Base-by-base conservation (phyloP, 225 moss, liverwort and hornwort genomes). In the Physcomitrium patens region DNA sequence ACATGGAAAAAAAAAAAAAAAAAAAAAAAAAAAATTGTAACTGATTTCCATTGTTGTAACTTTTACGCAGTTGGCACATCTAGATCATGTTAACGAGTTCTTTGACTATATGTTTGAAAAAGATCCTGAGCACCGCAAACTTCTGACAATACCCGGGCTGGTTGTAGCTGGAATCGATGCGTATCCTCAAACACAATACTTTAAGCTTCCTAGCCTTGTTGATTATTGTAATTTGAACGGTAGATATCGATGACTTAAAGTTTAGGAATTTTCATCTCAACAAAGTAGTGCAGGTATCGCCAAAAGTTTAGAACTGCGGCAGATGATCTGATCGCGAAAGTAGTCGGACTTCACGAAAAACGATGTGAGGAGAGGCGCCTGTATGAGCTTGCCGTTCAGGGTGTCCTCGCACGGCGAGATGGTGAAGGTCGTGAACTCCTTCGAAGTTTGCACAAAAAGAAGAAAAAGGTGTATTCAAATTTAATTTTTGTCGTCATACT, bases 71-170 rank as follows among this genome's bases (percentile, higher is more conserved):
- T 71, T 69, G 64, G 90, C 90, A 26, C 94, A 97, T 82, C 60
- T 97, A 22, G 74, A 82, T 7, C 79, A 81, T 8, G 77, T 94
- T 69, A 75, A 91, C 53, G 83, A 86, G 26, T 78, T 94, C 20
- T 92, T 94, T 9, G 89, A 97, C 62, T 62, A 55, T 41, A 90
- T 97, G 87, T 79, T 97, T 73, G 80, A 54, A 41, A 89, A 70
- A 50, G 97, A 97, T 79, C 80, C 83, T 49, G 93, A 97, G 57
- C 68, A 86, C 69, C 66, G 48, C 7, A 93, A 83, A 75, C 83
- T 97, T 65, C 53, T 66, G 31, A 84, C 81, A 43, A 75, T 97
- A 64, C 91, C 94, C 15, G 91, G 84, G 49, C 87, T 97, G 44
- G 68, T 97, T 20, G 80, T 83, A 10, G 90, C 89, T 42, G 89